Evolutionary conservation across 2,329 filamentous ascomycete genomes (phyloP).

Genomic region (Colletotrichum gloeosporioides): DNA sequence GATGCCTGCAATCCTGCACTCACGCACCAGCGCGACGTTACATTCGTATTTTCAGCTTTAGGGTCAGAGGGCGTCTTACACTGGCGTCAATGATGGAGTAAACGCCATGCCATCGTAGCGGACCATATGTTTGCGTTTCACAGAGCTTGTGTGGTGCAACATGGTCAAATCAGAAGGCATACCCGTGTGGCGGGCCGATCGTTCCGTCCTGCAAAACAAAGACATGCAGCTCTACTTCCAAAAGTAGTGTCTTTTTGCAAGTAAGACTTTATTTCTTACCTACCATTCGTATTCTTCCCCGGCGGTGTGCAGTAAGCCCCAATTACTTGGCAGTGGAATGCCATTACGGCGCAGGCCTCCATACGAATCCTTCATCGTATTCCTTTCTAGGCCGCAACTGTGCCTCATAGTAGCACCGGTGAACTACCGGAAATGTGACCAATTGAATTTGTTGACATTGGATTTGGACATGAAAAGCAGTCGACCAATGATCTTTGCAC

Average conservation of each 20-base stretch:
- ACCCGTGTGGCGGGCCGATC: not conserved
- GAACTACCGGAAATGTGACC: not conserved
- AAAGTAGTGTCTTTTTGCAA: not conserved
- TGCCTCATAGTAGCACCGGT: not conserved
- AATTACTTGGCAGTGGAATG: not conserved
- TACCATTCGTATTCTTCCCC: not conserved
- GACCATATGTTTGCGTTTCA: not conserved
- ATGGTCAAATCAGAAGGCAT: not conserved
- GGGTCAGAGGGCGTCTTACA: not conserved
- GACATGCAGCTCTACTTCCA: not conserved
- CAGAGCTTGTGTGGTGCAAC: not conserved
- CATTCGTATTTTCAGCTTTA: not conserved
- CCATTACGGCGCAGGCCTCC: not conserved
- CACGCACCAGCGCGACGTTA: not conserved
- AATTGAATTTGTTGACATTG: not conserved
- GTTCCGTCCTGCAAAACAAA: not conserved
- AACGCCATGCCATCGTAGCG: not conserved
- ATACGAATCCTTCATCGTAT: not conserved
- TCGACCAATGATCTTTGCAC: not conserved
- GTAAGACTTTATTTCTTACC: not conserved
- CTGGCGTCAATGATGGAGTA: not conserved
- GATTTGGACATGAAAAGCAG: not conserved
- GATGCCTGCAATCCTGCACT: not conserved
- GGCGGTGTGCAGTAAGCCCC: not conserved
- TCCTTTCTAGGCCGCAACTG: not conserved